Evolutionary conservation across 176 grass and related monocot genomes (phyloP).

Genomic region (Saccharum spontaneum): DNA sequence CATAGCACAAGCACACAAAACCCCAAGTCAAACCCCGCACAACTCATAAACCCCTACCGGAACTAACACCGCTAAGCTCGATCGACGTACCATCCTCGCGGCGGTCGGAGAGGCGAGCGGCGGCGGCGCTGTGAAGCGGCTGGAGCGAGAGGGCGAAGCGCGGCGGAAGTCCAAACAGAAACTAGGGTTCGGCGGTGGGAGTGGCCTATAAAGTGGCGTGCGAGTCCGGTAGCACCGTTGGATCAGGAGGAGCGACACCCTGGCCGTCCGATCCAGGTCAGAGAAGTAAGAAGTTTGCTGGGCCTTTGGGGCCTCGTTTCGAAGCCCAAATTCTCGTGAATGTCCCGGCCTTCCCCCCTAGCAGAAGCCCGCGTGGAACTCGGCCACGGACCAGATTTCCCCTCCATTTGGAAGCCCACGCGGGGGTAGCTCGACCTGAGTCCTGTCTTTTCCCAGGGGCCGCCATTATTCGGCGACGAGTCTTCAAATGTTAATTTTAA

Average conservation of each 20-base stretch:
- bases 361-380: too few species aligned
- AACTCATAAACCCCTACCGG: background rate
- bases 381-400: too few species aligned
- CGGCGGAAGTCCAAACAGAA: constrained; percentile 27
- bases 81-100: constrained; percentile 53
- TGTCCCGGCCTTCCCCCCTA: too few species aligned
- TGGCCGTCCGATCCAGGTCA: constrained; percentile 52
- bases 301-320: background rate
- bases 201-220: background rate
- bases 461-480: too few species aligned
- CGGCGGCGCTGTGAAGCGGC: constrained; percentile 35
- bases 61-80: background rate
- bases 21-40: background rate
- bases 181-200: constrained; percentile 37
- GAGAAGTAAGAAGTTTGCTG: background rate
- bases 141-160: background rate
- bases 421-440: too few species aligned
- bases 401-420: too few species aligned
- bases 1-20: background rate
- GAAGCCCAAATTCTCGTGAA: too few species aligned
- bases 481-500: too few species aligned
- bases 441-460: too few species aligned
- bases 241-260: background rate
- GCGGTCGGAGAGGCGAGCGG: constrained; percentile 19
- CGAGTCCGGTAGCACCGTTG: background rate